Evolutionary conservation across 345 rosid genomes (phyloP).

Genomic region (Crucihimalaya himalaica): DNA sequence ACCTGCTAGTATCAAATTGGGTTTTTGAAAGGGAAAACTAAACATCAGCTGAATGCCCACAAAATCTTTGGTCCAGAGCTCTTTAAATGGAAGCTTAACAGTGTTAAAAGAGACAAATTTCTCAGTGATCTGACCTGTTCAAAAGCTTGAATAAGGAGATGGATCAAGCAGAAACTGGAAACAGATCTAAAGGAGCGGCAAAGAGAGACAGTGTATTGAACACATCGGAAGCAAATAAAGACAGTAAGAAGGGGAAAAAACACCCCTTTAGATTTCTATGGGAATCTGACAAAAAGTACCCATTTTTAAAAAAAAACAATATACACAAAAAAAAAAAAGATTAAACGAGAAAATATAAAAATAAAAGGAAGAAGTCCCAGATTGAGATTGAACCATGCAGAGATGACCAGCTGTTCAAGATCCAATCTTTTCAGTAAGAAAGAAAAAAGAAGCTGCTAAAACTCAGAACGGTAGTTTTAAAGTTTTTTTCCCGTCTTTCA

Average conservation of each 20-base stretch:
- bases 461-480: conserved; percentile 21
- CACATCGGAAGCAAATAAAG: conserved; percentile 57
- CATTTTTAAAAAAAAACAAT: conserved; percentile 33
- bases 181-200: conserved; percentile 65
- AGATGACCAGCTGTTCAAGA: conserved; percentile 39
- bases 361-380: conserved; percentile 45
- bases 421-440: conserved; percentile 2
- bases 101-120: background rate
- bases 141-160: conserved; percentile 48
- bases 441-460: background rate
- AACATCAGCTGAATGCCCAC: conserved; percentile 26
- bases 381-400: conserved; percentile 53
- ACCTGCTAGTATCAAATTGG: conserved; percentile 31
- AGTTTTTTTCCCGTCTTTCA: conserved; percentile 15
- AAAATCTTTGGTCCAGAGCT: conserved; percentile 1
- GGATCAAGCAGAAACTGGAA: conserved; percentile 60
- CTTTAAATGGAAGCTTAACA: conserved; percentile 8
- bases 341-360: background rate
- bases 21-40: background rate
- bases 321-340: background rate
- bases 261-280: conserved; percentile 48
- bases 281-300: conserved; percentile 69
- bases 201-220: conserved; percentile 53
- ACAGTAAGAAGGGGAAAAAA: conserved; percentile 17
- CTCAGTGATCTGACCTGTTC: conserved; percentile 67